Conservation (phyloP, 345 rosid genomes). For the Rhizophora mangle region DNA sequence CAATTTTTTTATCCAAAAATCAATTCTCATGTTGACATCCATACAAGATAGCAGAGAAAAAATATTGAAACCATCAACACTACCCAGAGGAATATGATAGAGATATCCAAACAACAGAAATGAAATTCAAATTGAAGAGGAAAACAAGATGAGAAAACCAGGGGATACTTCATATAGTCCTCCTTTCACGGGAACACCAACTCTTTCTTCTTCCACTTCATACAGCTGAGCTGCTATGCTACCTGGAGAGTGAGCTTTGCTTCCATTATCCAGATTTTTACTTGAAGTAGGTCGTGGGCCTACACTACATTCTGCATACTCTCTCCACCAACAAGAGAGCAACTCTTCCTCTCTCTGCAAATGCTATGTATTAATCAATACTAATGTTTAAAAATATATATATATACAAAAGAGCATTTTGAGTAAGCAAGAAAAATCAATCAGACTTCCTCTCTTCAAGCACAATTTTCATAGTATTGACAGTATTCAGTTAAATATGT, state of each 20-base stretch:
- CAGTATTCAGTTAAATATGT: no score
- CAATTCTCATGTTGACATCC: no score
- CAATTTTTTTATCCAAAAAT: no score
- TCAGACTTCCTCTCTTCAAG: neutral
- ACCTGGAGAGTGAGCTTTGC: conserved; percentile 24
- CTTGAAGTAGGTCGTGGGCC: conserved; percentile 51
- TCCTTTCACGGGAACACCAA: conserved; percentile 98
- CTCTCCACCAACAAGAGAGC: conserved; percentile 96
- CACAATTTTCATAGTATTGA: no score
- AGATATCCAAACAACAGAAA: no score
- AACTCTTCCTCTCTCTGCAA: conserved; percentile 88
- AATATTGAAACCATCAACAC: no score
- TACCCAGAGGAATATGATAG: no score
- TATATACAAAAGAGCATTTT: neutral
- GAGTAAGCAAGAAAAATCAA: neutral
- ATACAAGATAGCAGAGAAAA: no score
- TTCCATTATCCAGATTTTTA: conserved; percentile 19
- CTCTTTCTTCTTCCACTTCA: conserved; percentile 87
- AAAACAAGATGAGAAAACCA: neutral
- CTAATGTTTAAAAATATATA: no score
- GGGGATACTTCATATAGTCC: conserved; percentile 79
- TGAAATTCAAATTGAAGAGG: neutral
- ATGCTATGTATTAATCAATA: conserved; percentile 16
- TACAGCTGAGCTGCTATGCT: conserved; percentile 35
- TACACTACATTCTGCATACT: conserved; percentile 96